Evolutionary conservation across 2,329 filamentous ascomycete species (phyloP).

Genomic region (Aspergillus spinulosporus): DNA sequence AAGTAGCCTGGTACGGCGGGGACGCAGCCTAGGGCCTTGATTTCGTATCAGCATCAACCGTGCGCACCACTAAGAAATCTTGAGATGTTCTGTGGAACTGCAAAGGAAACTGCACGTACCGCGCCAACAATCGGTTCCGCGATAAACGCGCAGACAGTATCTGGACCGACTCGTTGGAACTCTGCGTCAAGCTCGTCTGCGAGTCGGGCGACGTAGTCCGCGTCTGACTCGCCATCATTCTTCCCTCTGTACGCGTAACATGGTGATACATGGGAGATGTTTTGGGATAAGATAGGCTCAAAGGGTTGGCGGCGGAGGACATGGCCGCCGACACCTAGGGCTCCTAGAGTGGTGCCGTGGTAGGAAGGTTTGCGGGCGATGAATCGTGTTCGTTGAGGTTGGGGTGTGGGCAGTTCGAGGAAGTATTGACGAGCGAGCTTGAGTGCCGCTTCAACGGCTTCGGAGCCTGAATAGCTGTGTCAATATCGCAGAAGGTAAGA

Average conservation of each 20-base stretch:
- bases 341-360: constrained; percentile 69
- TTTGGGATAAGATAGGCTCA: constrained; percentile 57
- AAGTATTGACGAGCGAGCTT: constrained; percentile 70
- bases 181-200: constrained; percentile 66
- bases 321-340: constrained; percentile 66
- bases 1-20: constrained; percentile 69
- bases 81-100: constrained; percentile 28
- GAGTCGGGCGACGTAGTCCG: constrained; percentile 61
- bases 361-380: constrained; percentile 67
- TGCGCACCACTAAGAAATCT: too few species aligned
- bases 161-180: constrained; percentile 63
- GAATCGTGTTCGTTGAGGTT: constrained; percentile 59
- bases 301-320: constrained; percentile 61
- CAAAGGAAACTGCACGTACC: constrained; percentile 44
- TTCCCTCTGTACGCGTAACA: constrained; percentile 66
- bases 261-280: constrained; percentile 63
- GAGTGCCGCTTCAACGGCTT: constrained; percentile 67
- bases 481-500: not conserved
- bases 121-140: constrained; percentile 73
- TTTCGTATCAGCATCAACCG: not conserved
- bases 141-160: constrained; percentile 69
- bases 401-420: constrained; percentile 53
- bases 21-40: constrained; percentile 66
- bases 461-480: constrained; percentile 52
- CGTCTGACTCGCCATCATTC: constrained; percentile 53